phyloP scores from a whole-genome alignment of 1,284 basidiomycete species.

The Anthracocystis walkeri region DNA sequence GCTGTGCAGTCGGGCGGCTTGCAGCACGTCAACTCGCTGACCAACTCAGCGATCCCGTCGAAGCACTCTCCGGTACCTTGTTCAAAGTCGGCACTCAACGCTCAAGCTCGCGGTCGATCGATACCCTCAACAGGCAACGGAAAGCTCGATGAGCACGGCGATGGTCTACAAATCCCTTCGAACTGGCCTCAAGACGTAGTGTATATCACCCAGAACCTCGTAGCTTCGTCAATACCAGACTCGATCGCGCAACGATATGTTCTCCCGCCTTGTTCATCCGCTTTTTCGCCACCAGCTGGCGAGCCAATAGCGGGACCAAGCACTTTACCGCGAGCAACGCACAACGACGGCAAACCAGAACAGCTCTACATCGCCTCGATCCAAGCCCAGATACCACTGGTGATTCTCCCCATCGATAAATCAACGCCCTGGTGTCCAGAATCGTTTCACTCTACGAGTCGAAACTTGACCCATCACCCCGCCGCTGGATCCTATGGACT shows the following conservation, averaged over 20 bases:
- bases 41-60: background rate
- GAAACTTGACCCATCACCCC: conserved; percentile 74
- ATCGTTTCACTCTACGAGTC: conserved; percentile 35
- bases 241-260: conserved; percentile 26
- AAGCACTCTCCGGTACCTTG: conserved; percentile 12
- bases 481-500: conserved; percentile 85
- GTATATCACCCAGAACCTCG: conserved; percentile 38
- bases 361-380: conserved; percentile 21
- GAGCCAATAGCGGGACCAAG: background rate
- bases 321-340: conserved; percentile 26
- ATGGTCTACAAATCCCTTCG: conserved; percentile 11
- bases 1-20: background rate
- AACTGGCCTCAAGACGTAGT: conserved; percentile 38
- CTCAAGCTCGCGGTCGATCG: conserved; percentile 13
- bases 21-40: conserved; percentile 9
- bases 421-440: conserved; percentile 26
- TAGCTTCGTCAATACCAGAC: conserved; percentile 23
- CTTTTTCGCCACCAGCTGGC: background rate
- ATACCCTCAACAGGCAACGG: background rate
- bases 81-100: conserved; percentile 10
- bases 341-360: conserved; percentile 16
- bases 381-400: conserved; percentile 20
- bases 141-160: background rate
- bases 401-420: conserved; percentile 22
- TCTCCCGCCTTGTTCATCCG: conserved; percentile 3